A percentile compares a stretch with the other conserved stretches of the same genome.
phyloP scores from a whole-genome alignment of 768 basidiomycete genomes.

The Rhizopogon vinicolor region DNA sequence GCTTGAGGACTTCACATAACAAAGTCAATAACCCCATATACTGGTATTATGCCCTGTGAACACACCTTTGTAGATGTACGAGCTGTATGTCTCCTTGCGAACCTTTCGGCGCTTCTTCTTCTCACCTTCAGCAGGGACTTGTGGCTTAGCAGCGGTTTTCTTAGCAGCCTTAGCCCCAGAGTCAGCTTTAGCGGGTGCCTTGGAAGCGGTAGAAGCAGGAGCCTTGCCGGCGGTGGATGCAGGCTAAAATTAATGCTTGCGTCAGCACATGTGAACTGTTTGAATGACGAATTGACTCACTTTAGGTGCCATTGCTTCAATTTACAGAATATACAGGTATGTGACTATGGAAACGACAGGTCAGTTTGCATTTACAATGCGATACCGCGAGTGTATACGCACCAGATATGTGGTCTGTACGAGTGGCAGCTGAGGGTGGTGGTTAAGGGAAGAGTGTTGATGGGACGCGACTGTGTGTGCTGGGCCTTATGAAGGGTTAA shows the following conservation, averaged over 20 bases:
- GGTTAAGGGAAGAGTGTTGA: conserved; percentile 23
- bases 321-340: conserved; percentile 30
- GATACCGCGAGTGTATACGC: conserved; percentile 3
- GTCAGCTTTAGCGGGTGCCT: conserved; percentile 47
- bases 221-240: conserved; percentile 35
- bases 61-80: conserved; percentile 81
- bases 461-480: conserved; percentile 23
- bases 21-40: not conserved
- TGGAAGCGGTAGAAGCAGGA: conserved; percentile 51
- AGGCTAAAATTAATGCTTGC: conserved; percentile 25
- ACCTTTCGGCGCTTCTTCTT: conserved; percentile 81
- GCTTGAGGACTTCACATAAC: conserved; percentile 63
- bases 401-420: conserved; percentile 20
- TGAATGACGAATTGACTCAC: conserved; percentile 13
- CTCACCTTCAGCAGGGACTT: conserved; percentile 51
- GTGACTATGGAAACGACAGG: conserved; percentile 9
- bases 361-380: conserved; percentile 10
- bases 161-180: conserved; percentile 49
- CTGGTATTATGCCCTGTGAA: not conserved
- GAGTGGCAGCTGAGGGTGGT: conserved; percentile 20
- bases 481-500: conserved; percentile 30
- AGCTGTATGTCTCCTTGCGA: conserved; percentile 79
- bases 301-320: conserved; percentile 32
- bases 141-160: conserved; percentile 56
- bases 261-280: conserved; percentile 12